Conservation (phyloP, 1,284 basidiomycete genomes). For the Vanrija pseudolonga region DNA sequence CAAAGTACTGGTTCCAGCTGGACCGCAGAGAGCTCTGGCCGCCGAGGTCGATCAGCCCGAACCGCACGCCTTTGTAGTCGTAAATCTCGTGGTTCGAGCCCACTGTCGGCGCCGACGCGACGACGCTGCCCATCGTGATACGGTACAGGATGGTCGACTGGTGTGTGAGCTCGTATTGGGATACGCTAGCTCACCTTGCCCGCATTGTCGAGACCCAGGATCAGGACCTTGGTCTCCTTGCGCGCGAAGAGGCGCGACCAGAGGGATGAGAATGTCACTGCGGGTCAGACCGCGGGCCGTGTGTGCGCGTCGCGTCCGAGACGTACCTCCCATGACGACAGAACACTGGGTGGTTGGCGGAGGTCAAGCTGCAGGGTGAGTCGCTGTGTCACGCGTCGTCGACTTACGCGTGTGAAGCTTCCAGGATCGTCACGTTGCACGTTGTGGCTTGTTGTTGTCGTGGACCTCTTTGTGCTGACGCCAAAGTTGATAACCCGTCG, state of each 20-base stretch:
- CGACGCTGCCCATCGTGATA: slow-evolving; percentile 54
- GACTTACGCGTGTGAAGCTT: no score
- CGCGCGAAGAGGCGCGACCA: slow-evolving; percentile 52
- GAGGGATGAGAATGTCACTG: slow-evolving; percentile 48
- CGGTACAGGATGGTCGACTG: slow-evolving; percentile 53
- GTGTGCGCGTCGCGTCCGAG: neutral
- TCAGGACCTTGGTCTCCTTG: slow-evolving; percentile 53
- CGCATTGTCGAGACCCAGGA: slow-evolving; percentile 53
- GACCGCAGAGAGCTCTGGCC: slow-evolving; percentile 51
- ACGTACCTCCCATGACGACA: slow-evolving; percentile 27
- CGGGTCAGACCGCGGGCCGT: no score
- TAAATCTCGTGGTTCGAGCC: slow-evolving; percentile 51
- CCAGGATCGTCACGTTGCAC: no score
- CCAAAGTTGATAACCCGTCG: no score
- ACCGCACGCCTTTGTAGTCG: slow-evolving; percentile 54
- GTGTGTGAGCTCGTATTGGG: neutral
- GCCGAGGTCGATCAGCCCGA: slow-evolving; percentile 53
- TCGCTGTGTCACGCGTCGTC: no score
- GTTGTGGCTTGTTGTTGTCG: no score
- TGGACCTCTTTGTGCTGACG: no score
- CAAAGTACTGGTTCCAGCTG: slow-evolving; percentile 51
- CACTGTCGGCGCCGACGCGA: slow-evolving; percentile 54
- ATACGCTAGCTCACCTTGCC: slow-evolving; percentile 45
- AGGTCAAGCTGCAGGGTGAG: no score
- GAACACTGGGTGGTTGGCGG: no score